Conservation (phyloP, 2,329 filamentous ascomycete species). For the Neospermospora avenae region DNA sequence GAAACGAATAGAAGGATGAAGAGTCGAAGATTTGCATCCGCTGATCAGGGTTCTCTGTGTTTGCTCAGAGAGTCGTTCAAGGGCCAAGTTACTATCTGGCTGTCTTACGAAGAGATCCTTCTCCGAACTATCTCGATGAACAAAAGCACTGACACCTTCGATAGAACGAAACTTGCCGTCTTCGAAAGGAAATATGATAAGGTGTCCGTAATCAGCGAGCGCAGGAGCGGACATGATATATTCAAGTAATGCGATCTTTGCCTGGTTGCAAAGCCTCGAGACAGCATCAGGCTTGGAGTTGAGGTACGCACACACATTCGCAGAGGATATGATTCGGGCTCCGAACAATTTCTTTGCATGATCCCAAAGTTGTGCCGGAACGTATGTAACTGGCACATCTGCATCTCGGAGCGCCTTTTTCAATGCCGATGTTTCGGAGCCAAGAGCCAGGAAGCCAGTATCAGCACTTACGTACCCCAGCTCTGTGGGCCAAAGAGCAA, state of each 20-base stretch:
- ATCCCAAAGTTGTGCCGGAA: constrained; percentile 18
- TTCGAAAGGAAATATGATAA: constrained; percentile 26
- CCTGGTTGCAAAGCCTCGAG: constrained; percentile 7
- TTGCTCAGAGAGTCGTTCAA: constrained; percentile 13
- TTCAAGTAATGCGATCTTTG: constrained; percentile 21
- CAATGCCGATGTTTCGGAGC: constrained; percentile 11
- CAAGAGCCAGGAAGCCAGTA: constrained; percentile 15
- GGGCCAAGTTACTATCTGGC: constrained; percentile 16
- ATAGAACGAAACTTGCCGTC: constrained; percentile 24
- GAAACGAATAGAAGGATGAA: constrained; percentile 22
- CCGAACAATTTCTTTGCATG: constrained; percentile 15
- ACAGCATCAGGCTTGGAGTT: constrained; percentile 2
- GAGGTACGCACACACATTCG: constrained; percentile 18
- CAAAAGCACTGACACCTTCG: constrained; percentile 8
- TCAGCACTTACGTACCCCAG: constrained; percentile 19
- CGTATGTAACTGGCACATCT: constrained; percentile 23
- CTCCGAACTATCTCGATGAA: constrained; percentile 23
- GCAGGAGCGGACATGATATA: constrained; percentile 17
- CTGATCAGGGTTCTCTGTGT: neutral
- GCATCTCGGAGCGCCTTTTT: constrained; percentile 25
- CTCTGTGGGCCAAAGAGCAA: constrained; percentile 24
- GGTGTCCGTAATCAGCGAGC: constrained; percentile 10
- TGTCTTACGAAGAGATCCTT: constrained; percentile 21
- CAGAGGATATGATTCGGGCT: constrained; percentile 8
- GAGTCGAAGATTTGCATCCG: constrained; percentile 4